A percentile compares a stretch with the other conserved stretches of the same genome.
phyloP scores from a whole-genome alignment of 1,284 basidiomycete species.

The Fomitiporia mediterranea region DNA sequence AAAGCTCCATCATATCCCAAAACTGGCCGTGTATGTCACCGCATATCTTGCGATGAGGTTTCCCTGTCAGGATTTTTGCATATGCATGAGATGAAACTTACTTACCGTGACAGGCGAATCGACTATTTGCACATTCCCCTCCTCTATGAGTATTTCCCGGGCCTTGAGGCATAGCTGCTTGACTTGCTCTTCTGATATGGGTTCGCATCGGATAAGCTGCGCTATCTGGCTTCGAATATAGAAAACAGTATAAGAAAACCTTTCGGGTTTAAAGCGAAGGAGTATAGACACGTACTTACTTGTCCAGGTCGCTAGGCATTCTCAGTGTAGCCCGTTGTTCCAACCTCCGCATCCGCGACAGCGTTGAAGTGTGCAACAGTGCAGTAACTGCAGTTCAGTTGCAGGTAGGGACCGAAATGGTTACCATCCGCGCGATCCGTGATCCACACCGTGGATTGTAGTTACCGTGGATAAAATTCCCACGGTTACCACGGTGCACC shows the following conservation, averaged over 20 bases:
- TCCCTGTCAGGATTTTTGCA: constrained; percentile 8
- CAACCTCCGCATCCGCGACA: too few relatives aligned
- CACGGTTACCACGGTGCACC: too few relatives aligned
- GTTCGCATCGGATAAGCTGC: constrained; percentile 86
- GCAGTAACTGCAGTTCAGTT: too few relatives aligned
- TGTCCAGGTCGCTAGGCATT: constrained; percentile 48
- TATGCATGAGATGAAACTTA: constrained; percentile 20
- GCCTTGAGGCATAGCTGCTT: constrained; percentile 93
- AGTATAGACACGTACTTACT: constrained; percentile 30
- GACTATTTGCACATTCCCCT: constrained; percentile 95
- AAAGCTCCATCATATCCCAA: constrained; percentile 95
- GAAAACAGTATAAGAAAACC: not conserved
- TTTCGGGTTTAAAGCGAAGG: not conserved
- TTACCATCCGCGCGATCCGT: too few relatives aligned
- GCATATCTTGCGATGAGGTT: constrained; percentile 55
- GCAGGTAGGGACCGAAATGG: too few relatives aligned
- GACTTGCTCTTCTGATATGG: constrained; percentile 90
- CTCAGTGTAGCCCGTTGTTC: too few relatives aligned
- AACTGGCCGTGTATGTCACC: constrained; percentile 99
- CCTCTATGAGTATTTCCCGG: constrained; percentile 93
- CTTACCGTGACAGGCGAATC: constrained; percentile 94
- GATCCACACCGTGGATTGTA: too few relatives aligned
- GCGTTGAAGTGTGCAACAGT: too few relatives aligned
- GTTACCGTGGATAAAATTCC: too few relatives aligned
- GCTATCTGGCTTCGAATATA: constrained; percentile 74